These are phyloP conservation scores for Rhododendron griersonianum DNA, from an alignment of 148 eudicot species.

Conservation along the genomic window DNA sequence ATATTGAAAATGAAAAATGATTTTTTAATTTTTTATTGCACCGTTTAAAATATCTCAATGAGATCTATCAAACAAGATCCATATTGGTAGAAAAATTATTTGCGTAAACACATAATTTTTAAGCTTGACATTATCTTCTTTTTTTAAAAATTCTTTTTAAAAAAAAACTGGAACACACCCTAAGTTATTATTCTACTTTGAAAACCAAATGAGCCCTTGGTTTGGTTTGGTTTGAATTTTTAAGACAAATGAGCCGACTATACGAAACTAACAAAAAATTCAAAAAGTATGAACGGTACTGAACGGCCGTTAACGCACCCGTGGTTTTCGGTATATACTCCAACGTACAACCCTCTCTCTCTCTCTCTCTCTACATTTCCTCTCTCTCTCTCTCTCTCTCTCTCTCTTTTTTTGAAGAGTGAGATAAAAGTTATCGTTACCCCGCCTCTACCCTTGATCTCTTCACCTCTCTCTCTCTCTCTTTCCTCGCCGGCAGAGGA, in stretches of 20 bases:
- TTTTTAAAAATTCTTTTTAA: no score
- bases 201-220: background rate
- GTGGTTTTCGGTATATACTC: background rate
- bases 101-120: no score
- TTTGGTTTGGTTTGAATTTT: no score
- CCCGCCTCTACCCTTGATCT: conserved; percentile 6
- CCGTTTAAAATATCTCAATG: no score
- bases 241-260: background rate
- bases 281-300: background rate
- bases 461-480: background rate
- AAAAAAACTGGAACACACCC: no score
- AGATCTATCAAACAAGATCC: no score
- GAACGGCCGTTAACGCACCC: background rate
- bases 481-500: conserved; percentile 39
- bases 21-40: no score
- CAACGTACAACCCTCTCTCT: background rate
- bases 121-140: no score
- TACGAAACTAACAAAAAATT: background rate
- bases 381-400: background rate
- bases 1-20: no score
- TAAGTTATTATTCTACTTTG: no score
- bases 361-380: background rate
- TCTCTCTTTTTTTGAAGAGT: conserved; percentile 2
- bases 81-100: no score
- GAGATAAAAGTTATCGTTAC: conserved; percentile 5